Conservation (phyloP, 345 rosid species). For the Populus deltoides region DNA sequence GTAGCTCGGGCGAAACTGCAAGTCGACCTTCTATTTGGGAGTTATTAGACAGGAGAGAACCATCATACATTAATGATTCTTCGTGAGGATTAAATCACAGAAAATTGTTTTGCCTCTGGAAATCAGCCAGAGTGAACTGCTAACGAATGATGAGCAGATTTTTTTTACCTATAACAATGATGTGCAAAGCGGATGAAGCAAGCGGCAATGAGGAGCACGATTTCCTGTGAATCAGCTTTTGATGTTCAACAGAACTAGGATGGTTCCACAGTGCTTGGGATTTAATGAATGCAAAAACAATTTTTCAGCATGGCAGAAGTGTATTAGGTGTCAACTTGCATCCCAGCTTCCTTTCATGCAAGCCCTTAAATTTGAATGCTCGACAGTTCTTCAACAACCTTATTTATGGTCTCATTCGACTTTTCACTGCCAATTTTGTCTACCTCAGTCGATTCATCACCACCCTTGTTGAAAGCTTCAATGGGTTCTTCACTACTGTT, state of each 20-base stretch:
- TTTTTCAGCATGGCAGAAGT: background rate
- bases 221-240: background rate
- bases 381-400: background rate
- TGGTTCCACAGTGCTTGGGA: background rate
- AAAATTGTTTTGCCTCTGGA: too few species aligned
- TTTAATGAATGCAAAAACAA: too few species aligned
- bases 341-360: constrained; percentile 17
- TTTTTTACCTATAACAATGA: too few species aligned
- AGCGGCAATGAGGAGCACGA: background rate
- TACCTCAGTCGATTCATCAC: background rate
- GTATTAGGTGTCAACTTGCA: background rate
- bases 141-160: too few species aligned
- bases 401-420: background rate
- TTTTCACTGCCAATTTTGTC: background rate
- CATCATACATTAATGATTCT: too few species aligned
- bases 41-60: too few species aligned
- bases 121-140: too few species aligned
- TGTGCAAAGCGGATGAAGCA: too few species aligned
- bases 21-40: too few species aligned
- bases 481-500: background rate
- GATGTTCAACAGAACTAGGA: background rate
- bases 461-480: background rate
- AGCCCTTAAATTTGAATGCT: background rate
- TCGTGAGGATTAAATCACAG: too few species aligned
- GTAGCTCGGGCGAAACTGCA: too few species aligned